These are phyloP conservation scores for Tausonia pullulans DNA, from an alignment of 1,284 basidiomycete species.

Conservation along the genomic window DNA sequence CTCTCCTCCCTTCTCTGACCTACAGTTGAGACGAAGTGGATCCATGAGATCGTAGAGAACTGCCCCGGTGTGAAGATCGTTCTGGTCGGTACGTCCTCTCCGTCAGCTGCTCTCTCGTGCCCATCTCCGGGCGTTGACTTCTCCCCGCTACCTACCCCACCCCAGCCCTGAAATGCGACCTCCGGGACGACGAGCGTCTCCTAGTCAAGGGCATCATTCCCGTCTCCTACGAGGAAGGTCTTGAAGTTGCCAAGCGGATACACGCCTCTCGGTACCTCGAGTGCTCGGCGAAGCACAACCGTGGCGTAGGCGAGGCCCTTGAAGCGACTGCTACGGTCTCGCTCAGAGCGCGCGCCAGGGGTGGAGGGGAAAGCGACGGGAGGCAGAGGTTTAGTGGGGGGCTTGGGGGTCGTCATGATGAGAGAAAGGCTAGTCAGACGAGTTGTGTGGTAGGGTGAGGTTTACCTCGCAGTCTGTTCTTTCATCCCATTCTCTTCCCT, in stretches of 20 bases:
- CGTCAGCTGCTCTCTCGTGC: background rate
- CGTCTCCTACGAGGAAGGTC: conserved; percentile 80
- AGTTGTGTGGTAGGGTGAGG: no score
- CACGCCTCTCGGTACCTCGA: conserved; percentile 48
- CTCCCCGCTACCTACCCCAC: background rate
- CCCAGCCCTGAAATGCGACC: conserved; percentile 83
- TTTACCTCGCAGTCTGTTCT: no score
- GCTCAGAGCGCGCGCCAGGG: conserved; percentile 57
- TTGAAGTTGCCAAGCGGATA: conserved; percentile 77
- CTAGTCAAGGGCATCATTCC: conserved; percentile 18
- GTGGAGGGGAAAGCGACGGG: conserved; percentile 39
- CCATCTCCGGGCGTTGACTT: background rate
- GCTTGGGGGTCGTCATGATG: no score
- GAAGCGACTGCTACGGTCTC: conserved; percentile 78
- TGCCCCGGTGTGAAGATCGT: conserved; percentile 89
- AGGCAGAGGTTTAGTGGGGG: background rate
- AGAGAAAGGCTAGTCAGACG: no score
- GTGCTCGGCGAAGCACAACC: conserved; percentile 90
- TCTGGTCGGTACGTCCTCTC: conserved; percentile 60
- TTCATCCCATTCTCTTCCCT: no score
- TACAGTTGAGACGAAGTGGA: conserved; percentile 27
- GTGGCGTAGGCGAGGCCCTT: conserved; percentile 86
- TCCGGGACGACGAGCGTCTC: conserved; percentile 65
- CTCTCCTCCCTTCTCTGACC: background rate
- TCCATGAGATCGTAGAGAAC: conserved; percentile 48